Evolutionary conservation across 106 monocot species (phyloP), one percentile per base, ranked within the genome.

Genomic region (Vanilla planifolia): DNA sequence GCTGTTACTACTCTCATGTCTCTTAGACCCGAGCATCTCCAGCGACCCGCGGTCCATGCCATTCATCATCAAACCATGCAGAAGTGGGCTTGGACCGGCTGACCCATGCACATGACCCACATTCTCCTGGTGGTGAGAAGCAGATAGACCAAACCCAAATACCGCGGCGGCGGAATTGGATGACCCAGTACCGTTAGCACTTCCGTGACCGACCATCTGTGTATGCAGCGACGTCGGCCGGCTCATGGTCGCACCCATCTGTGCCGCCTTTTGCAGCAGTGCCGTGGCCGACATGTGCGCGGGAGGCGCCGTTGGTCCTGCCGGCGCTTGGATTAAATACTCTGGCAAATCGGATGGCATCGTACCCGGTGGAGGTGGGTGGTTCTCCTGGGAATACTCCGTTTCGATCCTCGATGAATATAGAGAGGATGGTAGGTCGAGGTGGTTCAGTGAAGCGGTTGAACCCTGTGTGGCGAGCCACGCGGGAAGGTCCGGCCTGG

Each of bases 181-280:
- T 2, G 6, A 1, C 17, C 20, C 10, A 50, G 17, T 16, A 13
- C 3, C 28, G 9, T 30, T 28, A 36, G 3, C 11, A 20, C 40
- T 26, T 10, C 53, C 19, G 21, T 23, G 57, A 43, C 41, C 53
- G 14, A 41, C 62, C 59, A 65, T 65, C 19, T 39, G 69, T 21
- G 20, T 11, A 15, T 64, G 16, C 3, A 24, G 6, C 29, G 42
- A 22, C 11, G 21, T 24, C 2, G 67, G 25, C 11, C 53, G 44
- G 44, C 75, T 64, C 67, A 72, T 75, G 17, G 69, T 80, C 51
- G 79, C 79, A 62, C 84, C 84, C 84, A 85, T 76, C 66, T 77
- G 73, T 48, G 80, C 80, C 55, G 80, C 85, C 55, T 85, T 80
- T 40, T 80, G 85, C 3, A 85, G 80, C 73, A 80, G 43, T 34